Base-by-base conservation (phyloP, 2,329 filamentous ascomycete genomes). In the Simplicillium sp. region DNA sequence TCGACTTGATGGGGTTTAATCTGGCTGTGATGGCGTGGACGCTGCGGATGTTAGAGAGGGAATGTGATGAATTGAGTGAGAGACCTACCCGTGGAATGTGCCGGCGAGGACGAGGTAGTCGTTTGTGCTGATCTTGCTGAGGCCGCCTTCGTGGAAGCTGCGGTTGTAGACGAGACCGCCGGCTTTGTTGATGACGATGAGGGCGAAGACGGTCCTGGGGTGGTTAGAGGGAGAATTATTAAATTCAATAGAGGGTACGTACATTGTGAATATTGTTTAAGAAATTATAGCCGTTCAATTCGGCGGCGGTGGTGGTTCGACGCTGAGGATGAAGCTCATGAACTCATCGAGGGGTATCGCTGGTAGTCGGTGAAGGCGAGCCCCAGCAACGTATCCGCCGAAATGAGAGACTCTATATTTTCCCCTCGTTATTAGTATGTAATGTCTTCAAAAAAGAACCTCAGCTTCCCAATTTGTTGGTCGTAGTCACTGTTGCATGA, bases 181-280 rank as follows among this genome's bases (percentile, higher is more conserved):
- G 49, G 92, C 89, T 75, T 98, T 98, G 73, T 96, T 97, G 71
- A 98, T 95, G 61, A 98, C 84, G 61, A 97, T 88, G 57, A 98
- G 82, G 44, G 89, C 82, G 64, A 94, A 92, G 61, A 98, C 84
- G 50, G 88, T 86, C 92, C 89, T 97, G 52, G 40, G 37, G 28
- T 25, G 34, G 39, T 39, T 25, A 42, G 38, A 14, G n/a, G 29
- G n/a, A 7, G 35, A 31, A 9, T 39, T 15, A 17, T 29, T 3
- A 11, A 11, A 6, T 25, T 25, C 6, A 25, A 20, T 14, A 4
- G 3, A n/a, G 9, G 7, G 3, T n/a, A 39, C 50, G 40, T 41
- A 48, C 53, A 55, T 55, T 25, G 20, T 25, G 20, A 25, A 25
- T 25, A 25, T 25, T 25, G 20, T 25, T 25, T 25, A 6, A 25